A percentile compares a stretch with the other conserved stretches of the same genome.
phyloP scores from a whole-genome alignment of 75 land plant genomes.

The Adiantum capillusveneris region DNA sequence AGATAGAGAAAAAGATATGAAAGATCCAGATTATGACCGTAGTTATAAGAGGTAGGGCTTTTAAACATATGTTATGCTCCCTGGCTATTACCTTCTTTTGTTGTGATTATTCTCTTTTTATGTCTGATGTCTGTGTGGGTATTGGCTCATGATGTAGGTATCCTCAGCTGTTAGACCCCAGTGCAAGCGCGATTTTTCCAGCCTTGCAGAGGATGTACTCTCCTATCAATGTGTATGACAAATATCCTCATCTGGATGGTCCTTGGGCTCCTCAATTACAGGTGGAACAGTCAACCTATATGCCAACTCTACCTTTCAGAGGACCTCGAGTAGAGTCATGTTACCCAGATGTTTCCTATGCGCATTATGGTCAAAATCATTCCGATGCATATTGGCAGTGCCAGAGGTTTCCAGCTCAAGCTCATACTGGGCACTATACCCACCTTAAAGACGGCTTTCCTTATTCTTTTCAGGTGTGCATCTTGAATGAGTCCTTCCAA shows the following conservation, averaged over 20 bases:
- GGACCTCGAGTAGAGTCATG: neutral
- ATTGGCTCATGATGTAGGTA: no score
- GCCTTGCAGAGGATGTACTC: neutral
- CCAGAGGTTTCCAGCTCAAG: no score
- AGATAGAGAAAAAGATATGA: constrained; percentile 80
- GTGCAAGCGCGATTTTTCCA: neutral
- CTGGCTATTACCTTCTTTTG: no score
- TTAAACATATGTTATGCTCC: neutral
- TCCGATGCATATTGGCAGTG: no score
- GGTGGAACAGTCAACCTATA: neutral
- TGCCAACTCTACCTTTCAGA: neutral
- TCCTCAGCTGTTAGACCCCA: no score
- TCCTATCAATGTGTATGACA: neutral
- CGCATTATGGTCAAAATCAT: no score
- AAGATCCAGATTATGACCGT: constrained; percentile 97
- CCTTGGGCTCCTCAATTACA: constrained; percentile 8
- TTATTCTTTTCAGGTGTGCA: no score
- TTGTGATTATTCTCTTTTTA: no score
- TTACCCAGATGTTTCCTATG: neutral
- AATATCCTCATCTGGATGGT: constrained; percentile 20
- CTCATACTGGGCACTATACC: no score
- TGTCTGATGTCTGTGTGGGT: no score
- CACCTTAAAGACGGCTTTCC: no score
- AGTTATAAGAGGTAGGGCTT: constrained; percentile 71
- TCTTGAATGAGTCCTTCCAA: no score